Base-by-base conservation (phyloP, 768 basidiomycete species). In the Favolaschia claudopus region DNA sequence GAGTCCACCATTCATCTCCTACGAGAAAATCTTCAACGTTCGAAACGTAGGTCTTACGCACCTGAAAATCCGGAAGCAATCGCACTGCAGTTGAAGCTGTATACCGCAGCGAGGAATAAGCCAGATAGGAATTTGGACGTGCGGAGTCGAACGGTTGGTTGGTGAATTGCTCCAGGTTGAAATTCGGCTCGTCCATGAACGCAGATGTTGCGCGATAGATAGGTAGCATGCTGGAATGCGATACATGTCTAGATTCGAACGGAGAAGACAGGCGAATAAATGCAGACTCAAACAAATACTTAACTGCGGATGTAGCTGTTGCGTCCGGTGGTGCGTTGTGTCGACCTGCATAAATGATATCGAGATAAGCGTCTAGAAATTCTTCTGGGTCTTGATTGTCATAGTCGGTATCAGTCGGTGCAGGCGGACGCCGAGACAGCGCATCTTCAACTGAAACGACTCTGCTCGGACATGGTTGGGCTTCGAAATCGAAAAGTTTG, bases 371-470 rank as follows among this genome's bases (percentile, higher is more conserved):
- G 42, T 70, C 46, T 29, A 71, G 59, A 37, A 72, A 63, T 25
- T 67, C 71, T 43, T 79, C 72, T 1, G 64, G 62, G 19, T 73
- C 68, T 9, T 60, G 58, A 5, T 67, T 65, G 9, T 67, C 64
- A 1, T 60, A 55, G 43, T 73, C 68, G 0, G n/a, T n/a, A 7
- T 33, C 40, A 24, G 63, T 55, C 0, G 19, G 25, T 5, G 60
- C 17, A 5, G 14, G 22, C 9, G 24, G 40, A 33, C 71, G 7
- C 50, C 69, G 10, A 1, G 79, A 81, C 5, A 82, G 48, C 0
- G 64, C 76, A 63, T 80, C 80, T 17, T 17, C 52, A 40, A n/a
- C n/a, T n/a, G n/a, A 22, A 19, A 24, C 42, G 31, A 40, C 24
- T 28, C 24, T 51, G 22, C 13, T 22, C 50, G 28, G 31, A 39